phyloP scores from a whole-genome alignment of 2,329 filamentous ascomycete species.

The Exophiala phaeomuriformis region DNA sequence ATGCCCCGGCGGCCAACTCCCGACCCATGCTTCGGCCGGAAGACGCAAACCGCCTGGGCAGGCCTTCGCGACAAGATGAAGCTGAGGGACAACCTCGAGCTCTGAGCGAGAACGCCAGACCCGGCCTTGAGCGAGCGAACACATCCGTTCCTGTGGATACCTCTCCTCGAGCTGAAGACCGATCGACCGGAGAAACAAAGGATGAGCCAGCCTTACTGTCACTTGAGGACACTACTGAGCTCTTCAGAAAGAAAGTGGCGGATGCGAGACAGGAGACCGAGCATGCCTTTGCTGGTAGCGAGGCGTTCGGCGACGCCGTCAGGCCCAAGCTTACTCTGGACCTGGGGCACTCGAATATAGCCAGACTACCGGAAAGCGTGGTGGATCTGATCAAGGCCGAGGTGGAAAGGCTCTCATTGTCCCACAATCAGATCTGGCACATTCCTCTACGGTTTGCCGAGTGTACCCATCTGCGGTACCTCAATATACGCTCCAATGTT shows the following conservation, averaged over 20 bases:
- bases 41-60: constrained; percentile 18
- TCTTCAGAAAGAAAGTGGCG: constrained; percentile 41
- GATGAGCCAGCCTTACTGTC: constrained; percentile 28
- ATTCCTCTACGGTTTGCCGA: constrained; percentile 44
- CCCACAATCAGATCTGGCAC: constrained; percentile 46
- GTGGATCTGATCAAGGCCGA: constrained; percentile 48
- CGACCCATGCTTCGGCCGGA: constrained; percentile 18
- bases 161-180: constrained; percentile 9
- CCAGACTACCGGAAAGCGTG: constrained; percentile 43
- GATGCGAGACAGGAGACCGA: constrained; percentile 43
- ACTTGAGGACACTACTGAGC: constrained; percentile 41
- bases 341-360: constrained; percentile 44
- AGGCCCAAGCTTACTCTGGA: constrained; percentile 47
- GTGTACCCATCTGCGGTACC: constrained; percentile 44
- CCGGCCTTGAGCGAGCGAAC: constrained; percentile 14
- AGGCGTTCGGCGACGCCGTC: constrained; percentile 40
- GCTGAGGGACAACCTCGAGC: constrained; percentile 15
- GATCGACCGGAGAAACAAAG: constrained; percentile 1
- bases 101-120: constrained; percentile 16
- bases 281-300: constrained; percentile 41
- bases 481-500: constrained; percentile 45
- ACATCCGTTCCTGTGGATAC: constrained; percentile 7
- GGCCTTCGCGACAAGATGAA: constrained; percentile 20
- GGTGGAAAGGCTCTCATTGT: constrained; percentile 47
- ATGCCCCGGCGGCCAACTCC: constrained; percentile 5